Evolutionary conservation across 1,139 yeast species (phyloP), one percentile per base, ranked within the genome.

Genomic region (Candida labiduridarum): DNA sequence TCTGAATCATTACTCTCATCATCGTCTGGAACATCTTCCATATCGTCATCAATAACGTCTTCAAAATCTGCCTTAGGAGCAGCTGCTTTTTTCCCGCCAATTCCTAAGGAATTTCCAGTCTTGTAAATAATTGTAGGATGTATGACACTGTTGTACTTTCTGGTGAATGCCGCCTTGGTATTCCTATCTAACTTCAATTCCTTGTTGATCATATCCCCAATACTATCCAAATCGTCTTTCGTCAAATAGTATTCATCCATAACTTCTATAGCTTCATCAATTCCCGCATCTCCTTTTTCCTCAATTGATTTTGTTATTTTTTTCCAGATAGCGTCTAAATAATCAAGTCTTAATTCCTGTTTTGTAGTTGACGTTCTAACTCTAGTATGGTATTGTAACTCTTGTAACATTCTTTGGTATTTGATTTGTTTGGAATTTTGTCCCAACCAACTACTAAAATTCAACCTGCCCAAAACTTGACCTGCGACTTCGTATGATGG

Each of bases 51-150:
- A 45, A 83, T 84, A 18, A 82, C 86, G 54, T 84, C 94, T 41
- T 80, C 85, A 50, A 71, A 83, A 52, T 78, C 82, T 14, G 79
- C 85, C 45, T 69, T 71, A 31, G 74, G 74, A 25, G 47, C 35
- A 11, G 52, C 44, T 50, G 74, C 74, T 44, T 67, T 66, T 12
- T 64, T 59, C 11, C 67, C 67, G 10, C 67, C 71, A 1, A 75
- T 67, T 56, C 62, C 58, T 15, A 79, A 75, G 4, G 84, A 77
- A 55, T 79, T 80, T 9, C 87, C 87, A 1, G 87, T 83, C 59
- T 80, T 82, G 75, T 87, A 87, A 52, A 89, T 90, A 2, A 97
- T 91, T 2, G 89, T 83, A 1, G 98, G 98, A 69, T 94, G 99
- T 9, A 83, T 73, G 44, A 68, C 68, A 14, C 81, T 67, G 65